Evolutionary conservation across 2,329 filamentous ascomycete genomes (phyloP).

Genomic region (Sclerotinia minor): DNA sequence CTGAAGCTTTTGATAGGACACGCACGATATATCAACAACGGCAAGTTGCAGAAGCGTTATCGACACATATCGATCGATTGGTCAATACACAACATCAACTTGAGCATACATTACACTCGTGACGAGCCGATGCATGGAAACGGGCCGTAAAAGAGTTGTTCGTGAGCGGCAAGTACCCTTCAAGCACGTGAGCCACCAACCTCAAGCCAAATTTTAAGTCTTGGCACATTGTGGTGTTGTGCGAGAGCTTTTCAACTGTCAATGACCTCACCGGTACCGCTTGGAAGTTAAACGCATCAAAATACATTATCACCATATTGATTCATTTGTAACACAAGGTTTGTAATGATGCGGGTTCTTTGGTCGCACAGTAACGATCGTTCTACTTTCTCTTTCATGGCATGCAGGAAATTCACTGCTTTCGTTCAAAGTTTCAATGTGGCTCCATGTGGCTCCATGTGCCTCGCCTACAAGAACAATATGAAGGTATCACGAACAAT

Average conservation of each 20-base stretch:
- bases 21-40: not conserved
- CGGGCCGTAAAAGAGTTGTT: not conserved
- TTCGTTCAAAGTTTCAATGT: slow-evolving; percentile 2
- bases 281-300: not conserved
- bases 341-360: slow-evolving; percentile 41
- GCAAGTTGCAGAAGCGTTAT: slow-evolving; percentile 5
- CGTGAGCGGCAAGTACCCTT: not conserved
- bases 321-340: not conserved
- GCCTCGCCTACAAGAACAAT: slow-evolving; percentile 23
- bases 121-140: not conserved
- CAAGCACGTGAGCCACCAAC: slow-evolving; percentile 4
- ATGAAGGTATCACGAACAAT: slow-evolving; percentile 23
- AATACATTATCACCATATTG: not conserved
- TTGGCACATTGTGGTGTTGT: not conserved
- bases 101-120: not conserved
- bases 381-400: slow-evolving; percentile 45
- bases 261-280: not conserved
- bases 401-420: slow-evolving; percentile 9
- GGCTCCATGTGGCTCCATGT: slow-evolving; percentile 19
- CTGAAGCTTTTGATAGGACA: not conserved
- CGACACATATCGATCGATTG: not conserved
- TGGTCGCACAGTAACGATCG: slow-evolving; percentile 40
- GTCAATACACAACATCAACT: not conserved
- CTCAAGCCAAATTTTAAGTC: not conserved
- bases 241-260: not conserved